Conservation (phyloP, 2,329 filamentous ascomycete species). For the Intubia oerlemansii region DNA sequence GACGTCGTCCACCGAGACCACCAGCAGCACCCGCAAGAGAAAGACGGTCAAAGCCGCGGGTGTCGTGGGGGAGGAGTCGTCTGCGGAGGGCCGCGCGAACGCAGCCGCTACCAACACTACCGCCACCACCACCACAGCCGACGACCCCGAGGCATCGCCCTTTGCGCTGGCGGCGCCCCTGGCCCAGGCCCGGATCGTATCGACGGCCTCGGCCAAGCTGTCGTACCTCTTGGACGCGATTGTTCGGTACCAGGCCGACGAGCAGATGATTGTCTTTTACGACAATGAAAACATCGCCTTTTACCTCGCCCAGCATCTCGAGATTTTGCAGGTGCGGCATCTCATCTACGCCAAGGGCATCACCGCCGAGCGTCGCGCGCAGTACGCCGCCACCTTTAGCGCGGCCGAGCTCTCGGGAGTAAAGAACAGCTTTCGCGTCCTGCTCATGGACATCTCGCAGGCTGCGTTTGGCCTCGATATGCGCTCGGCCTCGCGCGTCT, state of each 20-base stretch:
- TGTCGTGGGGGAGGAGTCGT: too few relatives aligned
- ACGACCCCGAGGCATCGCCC: too few relatives aligned
- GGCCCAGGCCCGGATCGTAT: constrained; percentile 39
- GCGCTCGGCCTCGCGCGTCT: constrained; percentile 61
- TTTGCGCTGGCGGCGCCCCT: constrained; percentile 25
- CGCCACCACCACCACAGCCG: too few relatives aligned
- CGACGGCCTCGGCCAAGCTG: constrained; percentile 69
- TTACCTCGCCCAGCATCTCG: constrained; percentile 66
- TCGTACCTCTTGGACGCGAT: constrained; percentile 67
- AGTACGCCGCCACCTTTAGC: constrained; percentile 55
- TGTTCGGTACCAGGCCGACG: constrained; percentile 39
- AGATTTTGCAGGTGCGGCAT: constrained; percentile 41
- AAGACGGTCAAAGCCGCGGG: too few relatives aligned
- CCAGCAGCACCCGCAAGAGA: too few relatives aligned
- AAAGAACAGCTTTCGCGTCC: constrained; percentile 42
- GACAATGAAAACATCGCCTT: constrained; percentile 72
- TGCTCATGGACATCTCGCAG: constrained; percentile 81
- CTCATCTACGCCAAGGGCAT: constrained; percentile 48
- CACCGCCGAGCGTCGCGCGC: constrained; percentile 37
- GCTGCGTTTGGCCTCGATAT: constrained; percentile 80
- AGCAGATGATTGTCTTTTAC: constrained; percentile 88
- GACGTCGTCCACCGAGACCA: too few relatives aligned
- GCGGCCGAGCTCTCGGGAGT: too few relatives aligned
- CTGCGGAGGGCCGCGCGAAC: too few relatives aligned
- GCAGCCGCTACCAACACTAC: too few relatives aligned